Base-by-base conservation (phyloP, 1,284 basidiomycete species). In the Moesziomyces antarcticus region DNA sequence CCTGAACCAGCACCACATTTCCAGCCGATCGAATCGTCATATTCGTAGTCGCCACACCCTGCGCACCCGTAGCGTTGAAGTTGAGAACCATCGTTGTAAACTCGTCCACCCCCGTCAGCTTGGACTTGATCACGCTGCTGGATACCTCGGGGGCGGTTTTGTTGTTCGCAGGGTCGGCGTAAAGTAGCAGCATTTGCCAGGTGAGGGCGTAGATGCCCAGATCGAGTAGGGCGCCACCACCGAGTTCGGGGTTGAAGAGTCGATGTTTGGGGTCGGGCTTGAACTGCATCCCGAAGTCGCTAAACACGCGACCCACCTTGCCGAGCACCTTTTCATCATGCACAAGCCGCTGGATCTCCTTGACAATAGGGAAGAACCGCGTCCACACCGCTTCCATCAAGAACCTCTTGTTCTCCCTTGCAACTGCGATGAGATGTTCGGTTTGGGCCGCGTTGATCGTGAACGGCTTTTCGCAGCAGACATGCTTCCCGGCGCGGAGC, bases 181-280 rank as follows among this genome's bases (percentile, higher is more conserved):
- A 79, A 8, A 81, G 72, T 11, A 55, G 61, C 7, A 78, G 18
- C 63, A 79, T 68, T 42, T 77, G 73, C 78, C 78, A 81, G 9
- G 75, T 80, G 1, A 80, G 51, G 0, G 78, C 63, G 45, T 85
- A 86, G 25, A 85, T 85, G 54, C 86, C 87, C 7, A 87, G 60
- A 83, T 96, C 94, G 44, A 96, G 88, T 40, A 96, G 82, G 9
- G 90, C 92, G 1, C 93, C 94, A 22, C 94, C 94, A 24, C 91
- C 94, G 7, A 95, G 87, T 20, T 86, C 84, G 3, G 94, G 93
- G 78, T 94, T 89, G 72, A 93, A 85, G 73, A 96, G 91, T 40
- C 93, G 86, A 85, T 93, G 90, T 91, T 33, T 92, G 90, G 72
- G 61, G 45, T 81, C 79, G 6, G 61, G 58, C 16, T 56, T 49